Conservation (phyloP, 768 basidiomycete genomes). For the Butyriboletus loyo region DNA sequence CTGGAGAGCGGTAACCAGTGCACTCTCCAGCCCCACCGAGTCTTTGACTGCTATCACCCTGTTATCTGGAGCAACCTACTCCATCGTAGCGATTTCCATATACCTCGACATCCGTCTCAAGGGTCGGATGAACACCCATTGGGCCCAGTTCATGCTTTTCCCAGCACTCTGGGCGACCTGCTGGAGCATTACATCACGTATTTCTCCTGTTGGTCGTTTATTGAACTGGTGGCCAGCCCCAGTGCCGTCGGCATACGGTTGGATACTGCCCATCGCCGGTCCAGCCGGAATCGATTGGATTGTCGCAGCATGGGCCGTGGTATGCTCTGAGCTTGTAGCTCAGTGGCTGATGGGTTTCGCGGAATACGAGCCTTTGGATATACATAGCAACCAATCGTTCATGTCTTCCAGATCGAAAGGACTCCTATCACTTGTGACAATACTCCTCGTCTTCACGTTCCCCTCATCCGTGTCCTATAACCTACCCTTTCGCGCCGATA, state of each 20-base stretch:
- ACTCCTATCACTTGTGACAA: slow-evolving; percentile 35
- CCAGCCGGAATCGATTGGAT: slow-evolving; percentile 68
- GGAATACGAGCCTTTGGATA: slow-evolving; percentile 14
- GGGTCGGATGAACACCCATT: slow-evolving; percentile 28
- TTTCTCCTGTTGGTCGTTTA: slow-evolving; percentile 70
- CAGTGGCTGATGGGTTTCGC: slow-evolving; percentile 53
- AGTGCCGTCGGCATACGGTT: slow-evolving; percentile 53
- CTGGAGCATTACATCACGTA: slow-evolving; percentile 52
- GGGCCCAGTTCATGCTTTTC: slow-evolving; percentile 54
- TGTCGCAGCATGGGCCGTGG: slow-evolving; percentile 70
- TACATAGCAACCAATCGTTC: not conserved
- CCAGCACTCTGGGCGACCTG: slow-evolving; percentile 66
- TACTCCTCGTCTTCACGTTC: slow-evolving; percentile 46
- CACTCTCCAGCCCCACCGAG: slow-evolving; percentile 49
- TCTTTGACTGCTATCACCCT: slow-evolving; percentile 47
- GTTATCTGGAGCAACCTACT: slow-evolving; percentile 44
- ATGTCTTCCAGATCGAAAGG: slow-evolving; percentile 24
- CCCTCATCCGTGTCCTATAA: slow-evolving; percentile 52
- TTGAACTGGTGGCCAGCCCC: slow-evolving; percentile 63
- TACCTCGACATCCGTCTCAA: slow-evolving; percentile 39
- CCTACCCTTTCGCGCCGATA: slow-evolving; percentile 38
- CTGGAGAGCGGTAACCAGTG: slow-evolving; percentile 43
- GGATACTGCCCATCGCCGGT: slow-evolving; percentile 60
- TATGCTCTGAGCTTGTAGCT: slow-evolving; percentile 52
- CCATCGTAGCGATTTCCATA: slow-evolving; percentile 39